Percentiles rank a stretch among this genome's conserved stretches.
phyloP scores from a whole-genome alignment of 106 monocot species.

The Iris macrosiphon region DNA sequence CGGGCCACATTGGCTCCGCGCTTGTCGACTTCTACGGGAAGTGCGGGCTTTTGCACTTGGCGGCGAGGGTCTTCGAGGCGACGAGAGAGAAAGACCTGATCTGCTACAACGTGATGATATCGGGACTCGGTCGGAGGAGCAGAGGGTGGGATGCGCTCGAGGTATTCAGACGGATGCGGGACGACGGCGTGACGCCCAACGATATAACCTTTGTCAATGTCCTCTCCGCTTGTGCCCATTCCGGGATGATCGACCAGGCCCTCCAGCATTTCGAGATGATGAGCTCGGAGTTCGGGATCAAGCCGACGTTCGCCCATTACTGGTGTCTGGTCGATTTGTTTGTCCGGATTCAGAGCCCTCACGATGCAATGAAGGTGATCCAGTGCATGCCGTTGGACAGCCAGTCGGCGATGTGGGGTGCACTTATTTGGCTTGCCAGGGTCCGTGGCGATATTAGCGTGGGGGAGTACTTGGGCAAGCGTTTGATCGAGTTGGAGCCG shows the following conservation, averaged over 20 bases:
- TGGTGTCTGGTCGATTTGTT: conserved; percentile 45
- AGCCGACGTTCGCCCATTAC: conserved; percentile 33
- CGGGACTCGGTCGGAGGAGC: conserved; percentile 23
- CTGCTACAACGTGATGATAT: conserved; percentile 34
- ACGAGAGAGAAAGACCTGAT: conserved; percentile 17
- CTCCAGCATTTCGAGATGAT: conserved; percentile 31
- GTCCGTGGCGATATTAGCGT: conserved; percentile 25
- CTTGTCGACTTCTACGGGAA: conserved; percentile 33
- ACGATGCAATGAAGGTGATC: conserved; percentile 24
- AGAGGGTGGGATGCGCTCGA: conserved; percentile 31
- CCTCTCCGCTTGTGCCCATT: conserved; percentile 34
- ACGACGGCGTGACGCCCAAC: conserved; percentile 9
- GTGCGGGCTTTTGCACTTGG: conserved; percentile 11
- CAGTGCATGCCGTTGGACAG: conserved; percentile 30
- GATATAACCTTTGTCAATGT: conserved; percentile 24
- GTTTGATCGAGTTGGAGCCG: conserved; percentile 32
- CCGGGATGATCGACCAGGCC: conserved; percentile 28
- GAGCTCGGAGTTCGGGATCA: conserved; percentile 30
- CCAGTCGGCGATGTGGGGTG: conserved; percentile 30
- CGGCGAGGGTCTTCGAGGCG: conserved; percentile 10
- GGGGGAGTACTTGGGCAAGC: conserved; percentile 30
- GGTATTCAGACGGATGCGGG: conserved; percentile 23
- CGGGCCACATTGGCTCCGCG: conserved; percentile 13
- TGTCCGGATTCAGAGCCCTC: conserved; percentile 9
- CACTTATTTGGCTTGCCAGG: conserved; percentile 24